Base-by-base conservation (phyloP, 1,139 yeast species). In the Kodamaea fungicola region DNA sequence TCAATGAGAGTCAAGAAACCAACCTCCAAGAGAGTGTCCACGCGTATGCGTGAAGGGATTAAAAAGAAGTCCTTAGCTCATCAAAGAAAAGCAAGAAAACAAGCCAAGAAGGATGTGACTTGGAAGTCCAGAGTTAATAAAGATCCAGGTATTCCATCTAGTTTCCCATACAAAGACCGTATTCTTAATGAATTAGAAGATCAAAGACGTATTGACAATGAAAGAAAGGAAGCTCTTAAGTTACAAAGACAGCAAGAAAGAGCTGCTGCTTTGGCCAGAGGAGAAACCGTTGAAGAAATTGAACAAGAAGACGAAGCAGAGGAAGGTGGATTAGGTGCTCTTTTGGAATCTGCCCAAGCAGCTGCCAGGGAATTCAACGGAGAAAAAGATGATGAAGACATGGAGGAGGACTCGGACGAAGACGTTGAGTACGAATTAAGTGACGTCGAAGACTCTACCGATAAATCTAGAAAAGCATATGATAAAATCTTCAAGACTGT, bases 51-150 rank as follows among this genome's bases (percentile, higher is more conserved):
- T 60, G 95, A 89, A 63, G 97, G 97, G 50, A 88, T 92, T 59
- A 85, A 88, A 70, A 92, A 89, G 78, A 92, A 92, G 67, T 90
- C 96, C 3, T 77, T 92, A 32, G 97, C 97, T 19, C 94, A 90
- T 53, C 76, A 83, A 51, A 80, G 95, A 63, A 92, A 92, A 61
- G 85, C 85, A 58, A 78, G 75, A 52, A 92, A 92, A 65, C 50
- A 62, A 13, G 77, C 95, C 25, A 92, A 92, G 74, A 89, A 79
- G 59, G 97, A 90, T 59, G 79, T 79, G 6, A 90, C 97, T 9
- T 92, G 98, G 98, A 88, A 78, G 60, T 85, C 96, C 26, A 80
- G 83, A 57, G 65, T 67, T 42, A 78, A 79, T 54, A 90, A 86
- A 64, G 97, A 89, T 59, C 90, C 90, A 7, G 97, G 97, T 50